These are phyloP conservation scores for Inonotus hispidus DNA, from an alignment of 1,284 basidiomycete genomes.

Conservation along the genomic window DNA sequence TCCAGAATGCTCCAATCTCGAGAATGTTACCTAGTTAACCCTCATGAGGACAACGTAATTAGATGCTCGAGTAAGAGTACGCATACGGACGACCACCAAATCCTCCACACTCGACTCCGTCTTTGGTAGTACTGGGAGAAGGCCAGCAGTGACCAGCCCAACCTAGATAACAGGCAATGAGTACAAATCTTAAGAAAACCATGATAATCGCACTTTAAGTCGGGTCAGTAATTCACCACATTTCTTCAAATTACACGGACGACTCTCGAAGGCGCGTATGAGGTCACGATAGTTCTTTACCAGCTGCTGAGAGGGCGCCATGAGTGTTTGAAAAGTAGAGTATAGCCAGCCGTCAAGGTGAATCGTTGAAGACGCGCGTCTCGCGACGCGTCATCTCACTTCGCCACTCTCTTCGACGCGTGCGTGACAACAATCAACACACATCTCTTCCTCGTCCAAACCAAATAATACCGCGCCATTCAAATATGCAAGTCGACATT, in stretches of 20 bases:
- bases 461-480: slow-evolving; percentile 11
- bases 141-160: slow-evolving; percentile 70
- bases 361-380: slow-evolving; percentile 53
- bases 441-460: slow-evolving; percentile 20
- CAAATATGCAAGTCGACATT: slow-evolving; percentile 68
- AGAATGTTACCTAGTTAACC: slow-evolving; percentile 75
- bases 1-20: slow-evolving; percentile 93
- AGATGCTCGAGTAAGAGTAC: background rate
- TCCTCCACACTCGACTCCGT: slow-evolving; percentile 55
- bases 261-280: slow-evolving; percentile 53
- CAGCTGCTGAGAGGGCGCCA: slow-evolving; percentile 52
- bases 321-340: slow-evolving; percentile 13
- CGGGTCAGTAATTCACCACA: slow-evolving; percentile 56
- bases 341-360: slow-evolving; percentile 22
- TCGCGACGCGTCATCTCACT: slow-evolving; percentile 27
- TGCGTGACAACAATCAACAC: slow-evolving; percentile 7
- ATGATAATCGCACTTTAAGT: slow-evolving; percentile 54
- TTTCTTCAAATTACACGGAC: slow-evolving; percentile 60
- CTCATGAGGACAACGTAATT: slow-evolving; percentile 14
- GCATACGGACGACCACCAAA: slow-evolving; percentile 65
- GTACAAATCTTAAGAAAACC: background rate
- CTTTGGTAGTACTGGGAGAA: slow-evolving; percentile 55
- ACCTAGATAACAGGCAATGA: slow-evolving; percentile 42
- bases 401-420: slow-evolving; percentile 17
- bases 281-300: slow-evolving; percentile 59